These are phyloP conservation scores for Phyllosticta citriasiana DNA, from an alignment of 2,329 filamentous ascomycete species.

Conservation along the genomic window DNA sequence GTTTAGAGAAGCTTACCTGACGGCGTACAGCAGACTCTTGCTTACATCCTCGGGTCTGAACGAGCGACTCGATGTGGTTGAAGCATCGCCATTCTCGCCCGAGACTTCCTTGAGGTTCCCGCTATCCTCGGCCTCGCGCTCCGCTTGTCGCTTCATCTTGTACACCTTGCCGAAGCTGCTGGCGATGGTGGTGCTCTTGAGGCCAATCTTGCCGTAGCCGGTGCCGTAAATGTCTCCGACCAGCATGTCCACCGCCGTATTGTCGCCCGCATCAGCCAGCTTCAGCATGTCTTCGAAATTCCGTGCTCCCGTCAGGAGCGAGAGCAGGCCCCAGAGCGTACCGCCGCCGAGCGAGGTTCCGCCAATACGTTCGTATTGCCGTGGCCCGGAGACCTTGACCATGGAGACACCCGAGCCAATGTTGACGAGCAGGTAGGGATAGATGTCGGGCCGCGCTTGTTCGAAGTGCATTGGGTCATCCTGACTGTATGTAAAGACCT, in stretches of 20 bases:
- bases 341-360: conserved; percentile 91
- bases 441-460: conserved; percentile 67
- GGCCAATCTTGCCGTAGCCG: conserved; percentile 89
- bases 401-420: conserved; percentile 96
- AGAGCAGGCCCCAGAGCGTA: conserved; percentile 93
- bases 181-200: conserved; percentile 92
- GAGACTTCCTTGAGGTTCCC: conserved; percentile 33
- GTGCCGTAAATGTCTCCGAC: conserved; percentile 97
- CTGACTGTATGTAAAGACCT: conserved; percentile 92
- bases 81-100: conserved; percentile 13
- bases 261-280: conserved; percentile 84
- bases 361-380: conserved; percentile 80
- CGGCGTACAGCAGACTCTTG: conserved; percentile 82
- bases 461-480: conserved; percentile 80
- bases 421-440: conserved; percentile 95
- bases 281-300: conserved; percentile 98
- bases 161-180: conserved; percentile 97
- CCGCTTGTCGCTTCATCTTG: conserved; percentile 77
- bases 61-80: conserved; percentile 31
- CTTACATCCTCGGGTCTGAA: conserved; percentile 83
- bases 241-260: conserved; percentile 86
- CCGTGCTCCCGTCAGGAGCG: conserved; percentile 80
- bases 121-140: conserved; percentile 65
- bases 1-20: conserved; percentile 42
- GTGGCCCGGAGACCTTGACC: conserved; percentile 88